Base-by-base conservation (phyloP, 345 rosid species). In the Citrus inodora region DNA sequence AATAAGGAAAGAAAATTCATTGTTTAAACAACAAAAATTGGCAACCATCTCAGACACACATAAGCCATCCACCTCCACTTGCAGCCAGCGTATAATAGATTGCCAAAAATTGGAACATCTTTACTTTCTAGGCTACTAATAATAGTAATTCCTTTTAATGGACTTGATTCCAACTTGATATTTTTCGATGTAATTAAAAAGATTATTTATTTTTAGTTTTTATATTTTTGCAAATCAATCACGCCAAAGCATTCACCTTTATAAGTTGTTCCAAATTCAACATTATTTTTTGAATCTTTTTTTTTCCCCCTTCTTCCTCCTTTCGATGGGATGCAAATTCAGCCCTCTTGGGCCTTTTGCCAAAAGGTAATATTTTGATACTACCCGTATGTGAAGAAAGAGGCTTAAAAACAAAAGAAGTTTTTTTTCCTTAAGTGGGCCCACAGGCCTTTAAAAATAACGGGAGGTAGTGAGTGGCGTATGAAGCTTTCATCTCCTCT, bases 401-500 rank as follows among this genome's bases (percentile, higher is more conserved):
- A 42, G 35, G 37, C 58, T 59, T 53, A 25, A 24, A 51, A 74
- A 77, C 40, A 77, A 80, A 78, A 83, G 24, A 65, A 6, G 40
- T 37, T 38, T 68, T 73, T 21, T 71, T 19, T 17, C 7, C 37
- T 35, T 0, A 32, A 22, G 48, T 62, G 82, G 80, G 65, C 68
- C 83, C 80, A 22, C 14, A 30, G 0, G 21, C 25, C 35, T 79
- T 78, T 70, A 19, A 38, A 19, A 53, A 38, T 30, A 28, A 13
- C 7, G 46, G 76, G 83, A 76, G 74, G 40, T 64, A 59, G 73
- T 76, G 75, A 79, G 86, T 81, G 83, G 86, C 82, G 86, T 67
- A 86, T 86, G 76, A 83, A 86, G 87, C 76, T 33, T 67, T 42
- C 77, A 74, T 62, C 40, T 71, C 30, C 33, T 38, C 40, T 42